phyloP scores from a whole-genome alignment of 179 eudicot genomes.

The Patellifolia procumbens region DNA sequence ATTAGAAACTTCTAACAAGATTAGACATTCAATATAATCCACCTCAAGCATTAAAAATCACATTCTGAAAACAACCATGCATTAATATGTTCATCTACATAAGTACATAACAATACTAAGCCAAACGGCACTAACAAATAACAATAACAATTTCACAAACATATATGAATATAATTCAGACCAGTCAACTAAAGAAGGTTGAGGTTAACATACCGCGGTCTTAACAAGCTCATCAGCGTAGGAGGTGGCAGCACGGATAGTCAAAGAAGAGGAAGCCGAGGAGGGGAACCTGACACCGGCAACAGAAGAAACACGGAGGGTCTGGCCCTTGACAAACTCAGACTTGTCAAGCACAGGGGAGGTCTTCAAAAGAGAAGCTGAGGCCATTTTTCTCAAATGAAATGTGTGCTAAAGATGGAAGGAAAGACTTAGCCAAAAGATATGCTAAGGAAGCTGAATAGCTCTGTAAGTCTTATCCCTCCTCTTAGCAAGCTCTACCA shows the following conservation, averaged over 20 bases:
- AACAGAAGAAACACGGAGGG: slow-evolving; percentile 52
- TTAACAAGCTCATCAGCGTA: slow-evolving; percentile 87
- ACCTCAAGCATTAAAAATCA: background rate
- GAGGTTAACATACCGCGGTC: slow-evolving; percentile 60
- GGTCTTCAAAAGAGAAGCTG: slow-evolving; percentile 77
- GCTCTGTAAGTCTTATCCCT: slow-evolving; percentile 48
- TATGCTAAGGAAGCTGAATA: slow-evolving; percentile 20
- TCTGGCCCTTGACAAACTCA: slow-evolving; percentile 82
- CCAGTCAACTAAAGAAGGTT: background rate
- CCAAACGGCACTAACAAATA: no score
- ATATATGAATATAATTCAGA: no score
- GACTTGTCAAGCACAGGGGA: slow-evolving; percentile 70
- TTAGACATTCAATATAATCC: background rate
- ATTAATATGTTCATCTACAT: background rate
- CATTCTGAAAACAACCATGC: background rate
- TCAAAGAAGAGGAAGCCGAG: slow-evolving; percentile 38
- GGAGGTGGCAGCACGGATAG: slow-evolving; percentile 61
- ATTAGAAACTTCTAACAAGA: background rate
- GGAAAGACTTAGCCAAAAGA: slow-evolving; percentile 22
- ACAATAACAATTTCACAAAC: no score
- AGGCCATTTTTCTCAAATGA: slow-evolving; percentile 48
- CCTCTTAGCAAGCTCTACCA: slow-evolving; percentile 52
- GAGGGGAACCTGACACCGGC: slow-evolving; percentile 52
- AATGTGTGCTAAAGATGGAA: slow-evolving; percentile 18
- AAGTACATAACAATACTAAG: no score